A percentile compares a stretch with the other conserved stretches of the same genome.
Conservation (phyloP, 179 eudicot species). For the Vitellaria paradoxa region DNA sequence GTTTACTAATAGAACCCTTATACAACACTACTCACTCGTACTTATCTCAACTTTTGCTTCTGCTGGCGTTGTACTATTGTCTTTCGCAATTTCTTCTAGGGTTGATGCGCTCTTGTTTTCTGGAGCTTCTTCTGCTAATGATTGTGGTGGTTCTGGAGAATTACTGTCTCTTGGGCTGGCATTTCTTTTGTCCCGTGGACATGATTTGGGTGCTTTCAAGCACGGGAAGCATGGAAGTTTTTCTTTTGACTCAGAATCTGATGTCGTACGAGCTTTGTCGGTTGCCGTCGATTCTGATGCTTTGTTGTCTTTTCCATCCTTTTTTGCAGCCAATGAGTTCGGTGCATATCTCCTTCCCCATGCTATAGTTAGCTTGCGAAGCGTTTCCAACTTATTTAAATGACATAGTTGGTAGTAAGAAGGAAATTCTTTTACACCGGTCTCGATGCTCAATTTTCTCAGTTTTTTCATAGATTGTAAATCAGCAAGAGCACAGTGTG, state of each 20-base stretch:
- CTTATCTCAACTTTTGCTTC: too few species aligned
- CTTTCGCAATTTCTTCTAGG: too few species aligned
- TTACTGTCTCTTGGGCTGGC: neutral
- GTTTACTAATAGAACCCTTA: too few species aligned
- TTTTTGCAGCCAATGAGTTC: too few species aligned
- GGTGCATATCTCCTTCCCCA: conserved; percentile 19
- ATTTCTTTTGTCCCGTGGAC: neutral
- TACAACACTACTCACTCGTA: too few species aligned
- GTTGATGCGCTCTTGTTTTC: too few species aligned
- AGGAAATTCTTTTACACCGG: conserved; percentile 12
- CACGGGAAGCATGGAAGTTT: too few species aligned
- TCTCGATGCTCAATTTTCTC: conserved; percentile 31
- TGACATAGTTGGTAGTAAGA: neutral
- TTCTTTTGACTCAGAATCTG: too few species aligned
- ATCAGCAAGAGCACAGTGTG: conserved; percentile 21
- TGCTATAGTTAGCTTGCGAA: conserved; percentile 21
- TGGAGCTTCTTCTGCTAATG: too few species aligned
- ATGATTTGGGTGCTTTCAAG: neutral
- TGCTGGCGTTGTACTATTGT: too few species aligned
- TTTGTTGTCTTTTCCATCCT: neutral
- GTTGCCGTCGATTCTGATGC: neutral
- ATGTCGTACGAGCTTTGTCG: neutral
- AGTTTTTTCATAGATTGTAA: conserved; percentile 16
- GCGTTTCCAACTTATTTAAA: conserved; percentile 5
- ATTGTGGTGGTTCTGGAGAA: neutral